Percentiles rank a stretch among this genome's conserved stretches.
Evolutionary conservation across 176 grass and related monocot genomes (phyloP).

Genomic region (Lolium multiflorum): DNA sequence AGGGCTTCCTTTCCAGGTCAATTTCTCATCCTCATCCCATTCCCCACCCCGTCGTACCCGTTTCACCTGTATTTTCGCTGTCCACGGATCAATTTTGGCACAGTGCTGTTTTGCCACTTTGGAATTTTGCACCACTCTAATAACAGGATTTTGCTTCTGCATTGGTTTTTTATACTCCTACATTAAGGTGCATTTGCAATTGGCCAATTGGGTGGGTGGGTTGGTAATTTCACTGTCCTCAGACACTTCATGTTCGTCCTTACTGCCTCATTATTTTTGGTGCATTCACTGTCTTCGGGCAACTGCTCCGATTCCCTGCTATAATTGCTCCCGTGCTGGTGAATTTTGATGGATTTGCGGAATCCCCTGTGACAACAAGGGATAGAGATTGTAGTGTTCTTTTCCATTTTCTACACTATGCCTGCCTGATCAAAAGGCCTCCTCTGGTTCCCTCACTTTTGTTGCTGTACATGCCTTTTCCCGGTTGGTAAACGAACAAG

Average conservation of each 20-base stretch:
- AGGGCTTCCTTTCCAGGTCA: constrained; percentile 69
- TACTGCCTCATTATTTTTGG: constrained; percentile 3
- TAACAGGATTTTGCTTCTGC: too few relatives aligned
- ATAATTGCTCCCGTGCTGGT: constrained; percentile 17
- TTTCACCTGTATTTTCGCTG: not conserved
- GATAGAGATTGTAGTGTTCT: not conserved
- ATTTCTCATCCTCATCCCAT: constrained; percentile 1
- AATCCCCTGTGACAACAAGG: constrained; percentile 24
- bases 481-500: constrained; percentile 40
- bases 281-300: constrained; percentile 11
- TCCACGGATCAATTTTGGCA: not conserved
- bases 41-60: too few relatives aligned
- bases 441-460: constrained; percentile 29
- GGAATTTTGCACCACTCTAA: too few relatives aligned
- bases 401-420: constrained; percentile 24
- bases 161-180: too few relatives aligned
- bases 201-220: not conserved
- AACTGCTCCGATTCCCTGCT: not conserved
- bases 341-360: not conserved
- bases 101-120: not conserved
- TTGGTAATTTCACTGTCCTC: not conserved
- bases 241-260: not conserved
- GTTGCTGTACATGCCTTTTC: constrained; percentile 43
- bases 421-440: constrained; percentile 22
- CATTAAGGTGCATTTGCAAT: constrained; percentile 15